Conservation (phyloP, 140 eudicot genomes). For the Cichorium intybus region DNA sequence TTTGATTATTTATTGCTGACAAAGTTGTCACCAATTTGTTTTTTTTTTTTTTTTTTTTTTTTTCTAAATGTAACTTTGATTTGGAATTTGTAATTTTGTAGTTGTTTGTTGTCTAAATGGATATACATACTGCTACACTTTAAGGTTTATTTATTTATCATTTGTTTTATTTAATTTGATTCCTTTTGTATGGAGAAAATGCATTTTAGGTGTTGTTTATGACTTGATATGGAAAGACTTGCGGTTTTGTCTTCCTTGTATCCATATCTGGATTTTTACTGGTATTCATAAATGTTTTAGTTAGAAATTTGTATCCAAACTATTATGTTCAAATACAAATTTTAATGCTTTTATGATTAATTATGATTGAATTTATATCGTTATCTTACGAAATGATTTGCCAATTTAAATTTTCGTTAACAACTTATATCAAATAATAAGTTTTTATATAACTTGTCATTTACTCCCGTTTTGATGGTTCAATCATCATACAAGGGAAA, state of each 20-base stretch:
- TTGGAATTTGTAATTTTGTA: constrained; percentile 32
- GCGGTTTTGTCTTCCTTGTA: no score
- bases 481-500: no score
- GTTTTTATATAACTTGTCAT: no score
- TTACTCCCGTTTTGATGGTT: no score
- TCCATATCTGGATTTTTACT: no score
- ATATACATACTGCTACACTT: constrained; percentile 26
- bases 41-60: background rate
- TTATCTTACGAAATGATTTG: background rate
- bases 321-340: background rate
- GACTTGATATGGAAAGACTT: no score
- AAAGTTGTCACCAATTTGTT: constrained; percentile 29
- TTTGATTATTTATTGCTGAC: constrained; percentile 33
- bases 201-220: background rate
- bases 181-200: background rate
- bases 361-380: no score
- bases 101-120: constrained; percentile 23
- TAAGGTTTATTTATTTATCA: background rate
- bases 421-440: no score
- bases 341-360: background rate
- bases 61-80: constrained; percentile 3
- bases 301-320: background rate
- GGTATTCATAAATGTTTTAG: background rate
- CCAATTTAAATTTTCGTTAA: background rate
- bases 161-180: background rate